phyloP scores from a whole-genome alignment of 2,329 filamentous ascomycete genomes.

The Ophiocordyceps unilateralis region DNA sequence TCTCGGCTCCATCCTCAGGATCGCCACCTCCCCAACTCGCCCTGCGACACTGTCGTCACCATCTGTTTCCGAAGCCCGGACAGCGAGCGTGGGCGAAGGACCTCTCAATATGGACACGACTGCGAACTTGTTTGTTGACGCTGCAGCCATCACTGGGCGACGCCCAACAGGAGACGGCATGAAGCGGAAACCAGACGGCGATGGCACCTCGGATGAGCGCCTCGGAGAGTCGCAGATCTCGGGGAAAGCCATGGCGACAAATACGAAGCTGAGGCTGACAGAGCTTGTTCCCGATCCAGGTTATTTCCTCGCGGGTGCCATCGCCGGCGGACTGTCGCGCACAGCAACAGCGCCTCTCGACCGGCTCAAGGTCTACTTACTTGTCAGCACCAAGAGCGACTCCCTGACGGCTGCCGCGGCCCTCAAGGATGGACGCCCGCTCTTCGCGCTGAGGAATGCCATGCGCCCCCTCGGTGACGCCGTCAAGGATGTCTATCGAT shows the following conservation, averaged over 20 bases:
- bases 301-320: conserved; percentile 91
- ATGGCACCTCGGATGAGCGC: conserved; percentile 16
- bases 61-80: conserved; percentile 1
- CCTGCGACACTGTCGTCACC: conserved; percentile 7
- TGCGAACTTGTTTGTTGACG: conserved; percentile 7
- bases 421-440: conserved; percentile 50
- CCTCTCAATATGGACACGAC: conserved; percentile 4
- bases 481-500: conserved; percentile 61
- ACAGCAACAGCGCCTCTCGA: conserved; percentile 93
- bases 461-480: conserved; percentile 56
- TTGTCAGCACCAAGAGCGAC: conserved; percentile 56
- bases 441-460: conserved; percentile 47
- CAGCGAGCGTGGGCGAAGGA: too few relatives aligned
- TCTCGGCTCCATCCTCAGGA: conserved; percentile 58
- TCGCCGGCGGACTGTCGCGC: conserved; percentile 86
- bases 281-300: conserved; percentile 71
- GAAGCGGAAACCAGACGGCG: conserved; percentile 11
- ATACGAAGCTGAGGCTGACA: conserved; percentile 38
- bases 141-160: conserved; percentile 9
- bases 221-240: conserved; percentile 15
- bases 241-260: conserved; percentile 15
- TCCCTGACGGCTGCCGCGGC: conserved; percentile 42
- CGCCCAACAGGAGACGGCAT: conserved; percentile 8
- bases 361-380: conserved; percentile 90
- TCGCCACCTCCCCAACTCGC: conserved; percentile 33